Evolutionary conservation across 2,329 filamentous ascomycete genomes (phyloP).

Genomic region (Fusarium luffae): DNA sequence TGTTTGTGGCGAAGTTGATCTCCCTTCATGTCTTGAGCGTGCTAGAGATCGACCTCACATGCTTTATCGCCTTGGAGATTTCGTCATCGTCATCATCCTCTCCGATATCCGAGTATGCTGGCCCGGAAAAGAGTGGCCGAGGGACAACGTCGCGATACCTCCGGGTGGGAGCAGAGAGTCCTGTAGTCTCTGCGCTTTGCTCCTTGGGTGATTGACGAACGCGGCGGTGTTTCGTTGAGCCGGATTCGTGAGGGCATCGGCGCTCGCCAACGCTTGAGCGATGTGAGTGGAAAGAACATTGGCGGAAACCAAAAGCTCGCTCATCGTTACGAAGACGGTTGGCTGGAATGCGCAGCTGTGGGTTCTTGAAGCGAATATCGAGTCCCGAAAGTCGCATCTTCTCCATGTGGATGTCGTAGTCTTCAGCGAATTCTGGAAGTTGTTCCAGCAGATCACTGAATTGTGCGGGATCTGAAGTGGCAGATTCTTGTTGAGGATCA

Average conservation of each 20-base stretch:
- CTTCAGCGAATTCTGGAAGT: conserved; percentile 59
- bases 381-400: conserved; percentile 64
- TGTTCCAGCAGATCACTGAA: conserved; percentile 58
- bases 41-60: conserved; percentile 49
- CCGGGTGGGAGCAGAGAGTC: conserved; percentile 39
- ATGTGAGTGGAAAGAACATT: conserved; percentile 71
- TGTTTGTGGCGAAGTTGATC: not conserved
- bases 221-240: conserved; percentile 31
- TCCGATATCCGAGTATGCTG: conserved; percentile 36
- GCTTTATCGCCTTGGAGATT: conserved; percentile 45
- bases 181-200: conserved; percentile 28
- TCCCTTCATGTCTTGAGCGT: conserved; percentile 43
- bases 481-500: conserved; percentile 45
- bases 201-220: conserved; percentile 16
- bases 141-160: conserved; percentile 42
- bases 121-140: conserved; percentile 45
- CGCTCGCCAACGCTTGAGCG: conserved; percentile 64
- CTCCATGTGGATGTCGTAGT: conserved; percentile 63
- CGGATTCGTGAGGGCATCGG: conserved; percentile 59
- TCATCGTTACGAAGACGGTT: conserved; percentile 67
- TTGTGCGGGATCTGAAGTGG: conserved; percentile 47
- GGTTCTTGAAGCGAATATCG: conserved; percentile 68
- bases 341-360: conserved; percentile 67
- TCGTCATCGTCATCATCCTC: conserved; percentile 50
- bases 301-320: conserved; percentile 69